Evolutionary conservation across 495 filamentous ascomycete genomes (phyloP).

Genomic region (Talaromyces borbonicus): DNA sequence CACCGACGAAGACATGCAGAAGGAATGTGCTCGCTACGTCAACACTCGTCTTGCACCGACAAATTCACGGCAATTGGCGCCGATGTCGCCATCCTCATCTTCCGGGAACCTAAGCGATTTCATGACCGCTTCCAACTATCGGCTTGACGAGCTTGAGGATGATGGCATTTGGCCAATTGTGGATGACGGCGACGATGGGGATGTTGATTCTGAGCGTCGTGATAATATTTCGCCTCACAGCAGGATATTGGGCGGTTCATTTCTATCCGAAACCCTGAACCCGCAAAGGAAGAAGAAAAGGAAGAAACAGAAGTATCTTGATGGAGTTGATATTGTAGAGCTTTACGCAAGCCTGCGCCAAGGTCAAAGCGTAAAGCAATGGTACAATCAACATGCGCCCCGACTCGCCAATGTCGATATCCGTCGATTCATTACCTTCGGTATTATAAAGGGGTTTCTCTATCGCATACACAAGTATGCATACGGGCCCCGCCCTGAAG

Average conservation of each 20-base stretch:
- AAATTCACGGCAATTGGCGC: slow-evolving; percentile 9
- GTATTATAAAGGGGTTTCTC: slow-evolving; percentile 89
- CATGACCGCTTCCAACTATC: not conserved
- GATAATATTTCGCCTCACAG: slow-evolving; percentile 9
- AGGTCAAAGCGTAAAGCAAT: slow-evolving; percentile 70
- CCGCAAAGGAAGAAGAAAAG: slow-evolving; percentile 8
- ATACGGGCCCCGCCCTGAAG: slow-evolving; percentile 41
- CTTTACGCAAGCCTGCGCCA: slow-evolving; percentile 73
- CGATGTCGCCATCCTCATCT: slow-evolving; percentile 14
- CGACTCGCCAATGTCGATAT: slow-evolving; percentile 69
- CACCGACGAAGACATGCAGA: slow-evolving; percentile 57
- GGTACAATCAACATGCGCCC: slow-evolving; percentile 61
- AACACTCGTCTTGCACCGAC: slow-evolving; percentile 34
- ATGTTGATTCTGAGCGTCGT: slow-evolving; percentile 14
- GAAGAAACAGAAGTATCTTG: slow-evolving; percentile 17
- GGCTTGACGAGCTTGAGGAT: slow-evolving; percentile 14
- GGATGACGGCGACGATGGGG: slow-evolving; percentile 15
- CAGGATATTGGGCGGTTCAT: not conserved
- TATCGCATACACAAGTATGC: slow-evolving; percentile 91
- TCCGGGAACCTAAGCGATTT: not conserved
- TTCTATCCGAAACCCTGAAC: not conserved
- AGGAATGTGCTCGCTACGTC: slow-evolving; percentile 81
- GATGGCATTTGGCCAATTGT: slow-evolving; percentile 37
- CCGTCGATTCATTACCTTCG: slow-evolving; percentile 85
- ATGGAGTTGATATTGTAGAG: slow-evolving; percentile 33